Conservation (phyloP, 2,329 filamentous ascomycete genomes). For the Penicillium sp. region DNA sequence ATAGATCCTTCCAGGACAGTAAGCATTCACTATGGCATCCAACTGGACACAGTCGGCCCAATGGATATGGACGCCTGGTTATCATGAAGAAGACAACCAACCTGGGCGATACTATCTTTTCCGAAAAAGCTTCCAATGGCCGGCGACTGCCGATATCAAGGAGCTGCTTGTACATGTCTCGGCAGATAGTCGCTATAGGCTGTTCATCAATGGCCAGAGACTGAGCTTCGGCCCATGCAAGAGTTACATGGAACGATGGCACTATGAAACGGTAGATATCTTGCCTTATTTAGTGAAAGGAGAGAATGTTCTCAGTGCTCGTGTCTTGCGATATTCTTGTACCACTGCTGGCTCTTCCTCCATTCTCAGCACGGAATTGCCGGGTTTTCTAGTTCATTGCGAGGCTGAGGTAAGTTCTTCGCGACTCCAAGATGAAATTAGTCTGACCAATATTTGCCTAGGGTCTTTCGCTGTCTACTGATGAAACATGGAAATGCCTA, state of each 20-base stretch:
- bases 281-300: constrained; percentile 18
- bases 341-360: constrained; percentile 26
- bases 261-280: constrained; percentile 30
- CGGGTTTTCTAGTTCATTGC: constrained; percentile 27
- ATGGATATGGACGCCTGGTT: constrained; percentile 17
- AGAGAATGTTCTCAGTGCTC: constrained; percentile 20
- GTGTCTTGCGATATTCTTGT: constrained; percentile 25
- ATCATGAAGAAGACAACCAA: constrained; percentile 15
- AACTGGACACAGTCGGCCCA: constrained; percentile 13
- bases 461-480: constrained; percentile 7
- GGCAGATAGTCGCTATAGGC: constrained; percentile 26
- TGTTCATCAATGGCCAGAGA: constrained; percentile 24
- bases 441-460: neutral
- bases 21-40: neutral
- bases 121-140: constrained; percentile 17
- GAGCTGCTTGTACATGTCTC: constrained; percentile 20
- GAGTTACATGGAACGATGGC: constrained; percentile 23
- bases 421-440: neutral
- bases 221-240: constrained; percentile 27
- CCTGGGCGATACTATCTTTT: constrained; percentile 18
- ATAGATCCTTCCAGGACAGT: neutral
- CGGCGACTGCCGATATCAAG: neutral
- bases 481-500: constrained; percentile 15
- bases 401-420: constrained; percentile 16
- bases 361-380: constrained; percentile 25